Percentiles rank a stretch among this genome's conserved stretches.
Conservation (phyloP, 371 early-diverging fungal species). For the Mortierella sp. region DNA sequence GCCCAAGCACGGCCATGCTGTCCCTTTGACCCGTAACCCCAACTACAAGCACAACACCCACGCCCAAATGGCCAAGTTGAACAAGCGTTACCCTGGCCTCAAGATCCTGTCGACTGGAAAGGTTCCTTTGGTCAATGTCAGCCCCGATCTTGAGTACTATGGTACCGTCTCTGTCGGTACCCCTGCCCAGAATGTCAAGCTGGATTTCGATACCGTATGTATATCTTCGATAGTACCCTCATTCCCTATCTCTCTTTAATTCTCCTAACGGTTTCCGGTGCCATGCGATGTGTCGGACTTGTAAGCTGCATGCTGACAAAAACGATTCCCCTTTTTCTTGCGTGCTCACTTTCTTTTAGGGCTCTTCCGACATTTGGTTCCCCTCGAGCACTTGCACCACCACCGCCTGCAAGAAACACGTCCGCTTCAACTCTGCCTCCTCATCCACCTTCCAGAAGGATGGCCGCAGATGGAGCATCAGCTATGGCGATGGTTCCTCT, state of each 20-base stretch:
- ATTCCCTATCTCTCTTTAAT: background rate
- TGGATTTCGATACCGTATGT: constrained; percentile 76
- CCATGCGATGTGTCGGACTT: background rate
- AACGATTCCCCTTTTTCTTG: background rate
- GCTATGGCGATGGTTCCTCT: constrained; percentile 61
- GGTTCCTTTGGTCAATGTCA: constrained; percentile 19
- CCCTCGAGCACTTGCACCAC: constrained; percentile 35
- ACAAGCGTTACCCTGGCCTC: constrained; percentile 15
- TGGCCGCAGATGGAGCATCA: constrained; percentile 58
- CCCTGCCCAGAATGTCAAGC: constrained; percentile 70
- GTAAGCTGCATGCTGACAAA: background rate
- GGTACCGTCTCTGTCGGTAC: constrained; percentile 71
- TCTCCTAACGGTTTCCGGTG: background rate
- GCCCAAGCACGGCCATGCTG: constrained; percentile 15
- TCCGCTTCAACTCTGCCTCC: constrained; percentile 53
- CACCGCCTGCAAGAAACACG: constrained; percentile 36
- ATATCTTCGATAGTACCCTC: background rate
- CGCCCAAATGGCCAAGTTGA: constrained; percentile 33
- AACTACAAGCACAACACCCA: constrained; percentile 33
- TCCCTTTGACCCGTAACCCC: constrained; percentile 36
- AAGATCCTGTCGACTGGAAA: constrained; percentile 6
- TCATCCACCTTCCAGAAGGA: constrained; percentile 60
- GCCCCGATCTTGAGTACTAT: constrained; percentile 60
- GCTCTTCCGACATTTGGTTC: constrained; percentile 58
- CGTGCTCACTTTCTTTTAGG: constrained; percentile 13